A percentile compares a stretch with the other conserved stretches of the same genome.
Evolutionary conservation across 192 early-diverging fungal species (phyloP).

Genomic region (Coemansia sp.): DNA sequence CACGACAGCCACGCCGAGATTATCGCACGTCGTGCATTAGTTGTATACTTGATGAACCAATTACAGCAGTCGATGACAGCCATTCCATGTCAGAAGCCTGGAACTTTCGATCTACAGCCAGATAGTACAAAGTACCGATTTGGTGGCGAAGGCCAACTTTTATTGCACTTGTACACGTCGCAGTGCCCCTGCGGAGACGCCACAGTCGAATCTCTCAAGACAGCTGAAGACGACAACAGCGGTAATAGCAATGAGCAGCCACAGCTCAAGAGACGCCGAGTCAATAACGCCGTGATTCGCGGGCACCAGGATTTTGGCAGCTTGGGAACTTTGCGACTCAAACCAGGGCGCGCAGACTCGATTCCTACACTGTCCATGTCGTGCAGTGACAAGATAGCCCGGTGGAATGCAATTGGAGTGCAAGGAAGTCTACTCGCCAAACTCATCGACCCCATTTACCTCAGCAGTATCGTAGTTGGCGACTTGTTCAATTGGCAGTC

Average conservation of each 20-base stretch:
- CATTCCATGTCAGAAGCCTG: background rate
- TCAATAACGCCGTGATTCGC: slow-evolving; percentile 7
- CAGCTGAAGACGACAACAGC: background rate
- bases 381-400: slow-evolving; percentile 87
- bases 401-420: slow-evolving; percentile 84
- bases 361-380: slow-evolving; percentile 55
- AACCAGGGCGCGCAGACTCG: slow-evolving; percentile 53
- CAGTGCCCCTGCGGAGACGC: slow-evolving; percentile 52
- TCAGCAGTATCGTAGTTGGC: slow-evolving; percentile 65
- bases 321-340: slow-evolving; percentile 24
- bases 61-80: background rate
- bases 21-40: slow-evolving; percentile 76
- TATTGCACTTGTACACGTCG: slow-evolving; percentile 41
- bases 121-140: slow-evolving; percentile 7
- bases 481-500: slow-evolving; percentile 67
- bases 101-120: background rate
- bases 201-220: slow-evolving; percentile 15
- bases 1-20: slow-evolving; percentile 92
- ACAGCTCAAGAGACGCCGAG: slow-evolving; percentile 21
- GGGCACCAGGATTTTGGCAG: slow-evolving; percentile 21
- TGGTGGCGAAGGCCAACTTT: background rate
- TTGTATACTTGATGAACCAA: slow-evolving; percentile 58
- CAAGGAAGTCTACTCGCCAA: slow-evolving; percentile 69
- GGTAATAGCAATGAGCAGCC: background rate
- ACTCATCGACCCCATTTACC: slow-evolving; percentile 70